phyloP scores from a whole-genome alignment of 2,329 filamentous ascomycete genomes.

The Leptographium radiaticola region DNA sequence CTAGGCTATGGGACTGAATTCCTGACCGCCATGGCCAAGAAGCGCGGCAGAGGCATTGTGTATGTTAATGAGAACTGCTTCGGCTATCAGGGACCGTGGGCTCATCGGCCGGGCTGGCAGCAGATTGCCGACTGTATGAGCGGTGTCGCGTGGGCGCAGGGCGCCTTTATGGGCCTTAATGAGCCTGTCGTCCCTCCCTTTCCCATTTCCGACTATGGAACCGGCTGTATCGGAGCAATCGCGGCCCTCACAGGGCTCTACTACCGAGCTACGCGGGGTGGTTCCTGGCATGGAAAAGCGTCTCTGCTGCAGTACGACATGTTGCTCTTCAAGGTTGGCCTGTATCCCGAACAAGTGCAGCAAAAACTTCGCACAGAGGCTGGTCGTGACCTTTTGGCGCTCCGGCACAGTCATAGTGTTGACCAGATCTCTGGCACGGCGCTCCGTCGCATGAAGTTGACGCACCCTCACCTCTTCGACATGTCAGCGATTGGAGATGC shows the following conservation, averaged over 20 bases:
- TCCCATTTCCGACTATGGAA: constrained; percentile 54
- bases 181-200: constrained; percentile 56
- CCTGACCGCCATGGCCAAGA: constrained; percentile 24
- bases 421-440: constrained; percentile 50
- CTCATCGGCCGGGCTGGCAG: constrained; percentile 34
- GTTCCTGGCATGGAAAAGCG: constrained; percentile 52
- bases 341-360: constrained; percentile 41
- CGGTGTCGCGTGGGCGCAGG: constrained; percentile 48
- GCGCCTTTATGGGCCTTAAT: constrained; percentile 44
- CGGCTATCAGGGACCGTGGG: constrained; percentile 40
- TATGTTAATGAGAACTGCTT: constrained; percentile 39
- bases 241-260: constrained; percentile 52
- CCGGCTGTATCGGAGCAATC: constrained; percentile 58
- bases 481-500: constrained; percentile 31
- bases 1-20: constrained; percentile 27
- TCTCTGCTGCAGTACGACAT: constrained; percentile 58
- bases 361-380: constrained; percentile 27
- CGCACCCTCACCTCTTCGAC: constrained; percentile 39
- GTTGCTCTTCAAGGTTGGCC: constrained; percentile 46
- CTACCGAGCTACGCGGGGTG: constrained; percentile 46
- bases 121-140: constrained; percentile 41
- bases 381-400: constrained; percentile 38
- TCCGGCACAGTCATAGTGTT: constrained; percentile 48
- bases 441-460: constrained; percentile 37
- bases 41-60: constrained; percentile 29